Evolutionary conservation across 257 asterid genomes (phyloP).

Genomic region (Mentha longifolia): DNA sequence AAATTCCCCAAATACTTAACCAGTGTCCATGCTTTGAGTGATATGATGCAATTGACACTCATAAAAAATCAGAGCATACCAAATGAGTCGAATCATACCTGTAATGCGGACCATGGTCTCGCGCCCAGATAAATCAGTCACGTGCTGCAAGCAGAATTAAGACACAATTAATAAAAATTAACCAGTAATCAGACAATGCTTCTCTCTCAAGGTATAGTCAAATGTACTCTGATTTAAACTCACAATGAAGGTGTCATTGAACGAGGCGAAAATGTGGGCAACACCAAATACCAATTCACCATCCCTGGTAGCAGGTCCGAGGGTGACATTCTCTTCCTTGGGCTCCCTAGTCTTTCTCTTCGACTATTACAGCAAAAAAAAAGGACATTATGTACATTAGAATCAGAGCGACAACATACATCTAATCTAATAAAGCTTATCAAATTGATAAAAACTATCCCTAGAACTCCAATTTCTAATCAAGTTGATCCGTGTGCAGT

Average conservation of each 20-base stretch:
- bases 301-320: too few species aligned
- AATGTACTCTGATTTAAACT: constrained; percentile 21
- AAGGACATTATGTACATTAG: neutral
- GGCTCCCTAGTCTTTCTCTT: constrained; percentile 81
- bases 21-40: too few species aligned
- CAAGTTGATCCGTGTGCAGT: neutral
- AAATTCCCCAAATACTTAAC: too few species aligned
- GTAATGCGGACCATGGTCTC: constrained; percentile 93
- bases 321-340: too few species aligned
- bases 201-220: neutral
- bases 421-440: too few species aligned
- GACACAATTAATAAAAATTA: neutral
- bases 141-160: constrained; percentile 61
- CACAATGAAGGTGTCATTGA: constrained; percentile 90
- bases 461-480: neutral
- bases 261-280: too few species aligned
- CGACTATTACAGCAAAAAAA: constrained; percentile 52
- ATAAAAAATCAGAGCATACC: too few species aligned
- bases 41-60: too few species aligned
- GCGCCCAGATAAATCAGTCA: constrained; percentile 89
- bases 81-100: constrained; percentile 46
- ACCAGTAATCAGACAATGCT: neutral
- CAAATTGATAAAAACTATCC: neutral
- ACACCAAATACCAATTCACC: too few species aligned
- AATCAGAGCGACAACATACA: neutral